Conservation (phyloP, 257 asterid species). For the Salvia hispanica region DNA sequence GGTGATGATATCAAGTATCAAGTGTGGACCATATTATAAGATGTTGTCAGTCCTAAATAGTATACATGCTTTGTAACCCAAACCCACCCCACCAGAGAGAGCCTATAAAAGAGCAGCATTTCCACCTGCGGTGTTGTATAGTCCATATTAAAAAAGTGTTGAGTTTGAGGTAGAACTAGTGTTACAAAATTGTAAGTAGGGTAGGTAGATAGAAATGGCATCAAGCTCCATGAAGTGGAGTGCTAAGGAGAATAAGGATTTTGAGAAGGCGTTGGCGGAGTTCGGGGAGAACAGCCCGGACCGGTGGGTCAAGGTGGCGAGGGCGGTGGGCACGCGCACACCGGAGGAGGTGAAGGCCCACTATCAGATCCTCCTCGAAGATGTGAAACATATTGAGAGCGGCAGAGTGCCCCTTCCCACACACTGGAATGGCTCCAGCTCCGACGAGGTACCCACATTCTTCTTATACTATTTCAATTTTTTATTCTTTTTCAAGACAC, state of each 20-base stretch:
- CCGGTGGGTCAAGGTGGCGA: constrained; percentile 82
- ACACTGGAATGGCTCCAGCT: constrained; percentile 38
- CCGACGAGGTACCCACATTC: neutral
- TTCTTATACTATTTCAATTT: too few species aligned
- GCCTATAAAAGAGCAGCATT: constrained; percentile 39
- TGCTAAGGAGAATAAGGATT: constrained; percentile 69
- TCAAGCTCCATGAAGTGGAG: constrained; percentile 56
- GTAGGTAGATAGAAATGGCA: too few species aligned
- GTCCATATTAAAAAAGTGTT: too few species aligned
- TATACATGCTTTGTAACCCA: neutral
- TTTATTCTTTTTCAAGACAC: too few species aligned
- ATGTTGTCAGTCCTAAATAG: constrained; percentile 19
- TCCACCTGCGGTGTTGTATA: too few species aligned
- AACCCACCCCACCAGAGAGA: constrained; percentile 7
- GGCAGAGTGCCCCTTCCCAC: constrained; percentile 69
- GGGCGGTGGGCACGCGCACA: constrained; percentile 68
- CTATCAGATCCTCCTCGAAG: constrained; percentile 61
- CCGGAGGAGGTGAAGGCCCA: constrained; percentile 70
- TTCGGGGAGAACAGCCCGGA: constrained; percentile 74
- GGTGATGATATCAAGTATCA: too few species aligned
- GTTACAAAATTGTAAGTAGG: too few species aligned
- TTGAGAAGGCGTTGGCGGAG: constrained; percentile 73
- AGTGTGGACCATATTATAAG: too few species aligned
- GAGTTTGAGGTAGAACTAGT: too few species aligned
- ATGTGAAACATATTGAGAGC: constrained; percentile 57